These are phyloP conservation scores for Nymphaea colorata DNA, from an alignment of 164 flowering plant species.

Conservation along the genomic window DNA sequence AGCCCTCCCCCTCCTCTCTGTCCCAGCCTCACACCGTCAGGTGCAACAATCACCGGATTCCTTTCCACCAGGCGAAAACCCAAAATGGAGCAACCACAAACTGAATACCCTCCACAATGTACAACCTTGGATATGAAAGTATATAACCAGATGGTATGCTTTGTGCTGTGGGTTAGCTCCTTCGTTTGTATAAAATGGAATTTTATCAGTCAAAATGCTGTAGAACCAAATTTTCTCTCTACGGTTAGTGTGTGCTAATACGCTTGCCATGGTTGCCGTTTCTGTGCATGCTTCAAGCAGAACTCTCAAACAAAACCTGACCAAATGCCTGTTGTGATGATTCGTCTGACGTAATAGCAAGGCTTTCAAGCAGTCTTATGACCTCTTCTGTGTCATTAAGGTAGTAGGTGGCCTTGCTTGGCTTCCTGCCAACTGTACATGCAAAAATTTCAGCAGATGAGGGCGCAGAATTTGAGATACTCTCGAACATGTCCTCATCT, in stretches of 20 bases:
- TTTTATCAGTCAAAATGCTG: neutral
- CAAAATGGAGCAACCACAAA: too few relatives aligned
- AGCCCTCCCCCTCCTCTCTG: too few relatives aligned
- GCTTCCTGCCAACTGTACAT: conserved; percentile 13
- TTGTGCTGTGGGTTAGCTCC: neutral
- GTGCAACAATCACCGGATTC: too few relatives aligned
- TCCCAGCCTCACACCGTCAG: too few relatives aligned
- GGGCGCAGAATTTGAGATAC: conserved; percentile 3
- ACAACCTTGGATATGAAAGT: neutral
- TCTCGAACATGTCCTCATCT: neutral
- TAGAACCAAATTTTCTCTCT: neutral
- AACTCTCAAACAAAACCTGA: conserved; percentile 7
- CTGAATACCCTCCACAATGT: too few relatives aligned
- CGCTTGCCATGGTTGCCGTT: neutral
- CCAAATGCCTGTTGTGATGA: neutral
- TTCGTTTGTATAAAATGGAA: neutral
- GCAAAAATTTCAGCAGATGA: conserved; percentile 6
- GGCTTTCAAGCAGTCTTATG: conserved; percentile 7
- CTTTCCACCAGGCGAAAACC: too few relatives aligned
- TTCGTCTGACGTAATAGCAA: conserved; percentile 4
- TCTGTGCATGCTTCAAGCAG: conserved; percentile 1
- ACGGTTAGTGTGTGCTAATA: neutral
- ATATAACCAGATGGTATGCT: neutral
- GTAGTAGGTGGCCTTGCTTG: conserved; percentile 13
- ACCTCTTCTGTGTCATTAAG: conserved; percentile 11